Percentiles rank a stretch among this genome's conserved stretches.
Conservation (phyloP, 2,329 filamentous ascomycete genomes). For the Emmonsiellopsis sp. region DNA sequence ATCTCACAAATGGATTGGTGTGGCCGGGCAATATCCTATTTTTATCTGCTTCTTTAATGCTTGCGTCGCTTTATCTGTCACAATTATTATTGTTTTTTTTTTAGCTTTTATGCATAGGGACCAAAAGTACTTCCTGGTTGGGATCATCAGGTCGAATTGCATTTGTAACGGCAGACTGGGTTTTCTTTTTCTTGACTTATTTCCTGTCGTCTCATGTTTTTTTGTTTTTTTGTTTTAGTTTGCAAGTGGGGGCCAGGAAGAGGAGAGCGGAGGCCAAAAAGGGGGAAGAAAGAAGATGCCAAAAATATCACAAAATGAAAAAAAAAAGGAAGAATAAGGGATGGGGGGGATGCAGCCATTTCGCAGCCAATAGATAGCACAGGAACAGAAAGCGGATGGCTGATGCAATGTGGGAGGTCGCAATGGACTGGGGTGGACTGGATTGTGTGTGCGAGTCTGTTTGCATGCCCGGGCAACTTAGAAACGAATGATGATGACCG, state of each 20-base stretch:
- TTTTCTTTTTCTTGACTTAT: background rate
- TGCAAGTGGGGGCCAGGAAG: background rate
- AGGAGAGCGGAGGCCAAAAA: background rate
- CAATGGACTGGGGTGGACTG: too few relatives aligned
- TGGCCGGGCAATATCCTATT: too few relatives aligned
- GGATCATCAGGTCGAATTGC: background rate
- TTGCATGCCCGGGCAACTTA: background rate
- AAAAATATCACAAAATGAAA: too few relatives aligned
- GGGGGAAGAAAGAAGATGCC: background rate
- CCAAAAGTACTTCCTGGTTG: background rate
- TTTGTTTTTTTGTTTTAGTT: background rate
- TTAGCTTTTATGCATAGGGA: background rate
- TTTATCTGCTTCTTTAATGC: too few relatives aligned
- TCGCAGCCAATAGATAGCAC: too few relatives aligned
- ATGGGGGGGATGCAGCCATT: too few relatives aligned
- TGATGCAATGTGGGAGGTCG: too few relatives aligned
- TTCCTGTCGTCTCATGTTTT: background rate
- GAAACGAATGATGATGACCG: background rate
- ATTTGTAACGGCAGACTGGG: background rate
- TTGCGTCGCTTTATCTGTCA: too few relatives aligned
- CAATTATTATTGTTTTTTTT: background rate
- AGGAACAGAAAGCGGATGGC: too few relatives aligned
- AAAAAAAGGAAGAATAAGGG: too few relatives aligned
- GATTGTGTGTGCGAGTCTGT: too few relatives aligned
- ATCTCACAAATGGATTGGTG: too few relatives aligned